Evolutionary conservation across 164 flowering plant genomes (phyloP), one percentile per base, ranked within the genome.

Genomic region (Vitis cinerea): DNA sequence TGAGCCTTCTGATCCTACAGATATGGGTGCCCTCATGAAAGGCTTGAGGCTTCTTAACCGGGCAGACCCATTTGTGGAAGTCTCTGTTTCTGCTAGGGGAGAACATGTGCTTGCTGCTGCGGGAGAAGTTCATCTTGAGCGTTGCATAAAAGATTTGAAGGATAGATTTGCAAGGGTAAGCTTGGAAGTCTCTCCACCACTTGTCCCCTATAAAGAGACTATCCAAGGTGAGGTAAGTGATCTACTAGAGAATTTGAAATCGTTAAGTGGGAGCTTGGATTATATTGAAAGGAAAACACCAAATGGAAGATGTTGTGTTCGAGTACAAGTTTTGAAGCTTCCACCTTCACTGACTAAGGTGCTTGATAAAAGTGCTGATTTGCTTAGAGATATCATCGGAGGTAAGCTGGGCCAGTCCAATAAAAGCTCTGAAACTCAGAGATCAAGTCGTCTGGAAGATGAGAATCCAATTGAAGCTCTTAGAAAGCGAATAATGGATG

Each of bases 101-200:
- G 98, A 94, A 71, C 97, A 94, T 71, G 98, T 94, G 59, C 88
- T 93, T 79, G 88, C 97, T 67, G 97, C 97, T 63, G 98, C 98
- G 27, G 98, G 98, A 52, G 97, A 93, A 75, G 97, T 93, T 71
- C 98, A 93, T 77, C 84, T 93, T 10, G 97, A 93, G 79, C 86
- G 98, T 75, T 91, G 98, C 78, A 83, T 91, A 69, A 93, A 88
- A 74, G 98, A 93, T 80, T 75, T 93, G 77, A 85, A 88, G 75
- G 98, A 93, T 47, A 82, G 98, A 68, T 93, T 93, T 83, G 97
- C 97, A 8, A 91, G 76, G 78, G 92, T 93, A 50, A 86, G 69
- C 50, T 77, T 93, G 84, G 84, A 85, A 80, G 93, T 93, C 51
- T 94, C 97, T 60, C 88, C 93, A 8, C 98, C 98, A 47, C 94